These are phyloP conservation scores for Aspergillus sclerotiicarbonarius DNA, from an alignment of 495 filamentous ascomycete species.

Conservation along the genomic window DNA sequence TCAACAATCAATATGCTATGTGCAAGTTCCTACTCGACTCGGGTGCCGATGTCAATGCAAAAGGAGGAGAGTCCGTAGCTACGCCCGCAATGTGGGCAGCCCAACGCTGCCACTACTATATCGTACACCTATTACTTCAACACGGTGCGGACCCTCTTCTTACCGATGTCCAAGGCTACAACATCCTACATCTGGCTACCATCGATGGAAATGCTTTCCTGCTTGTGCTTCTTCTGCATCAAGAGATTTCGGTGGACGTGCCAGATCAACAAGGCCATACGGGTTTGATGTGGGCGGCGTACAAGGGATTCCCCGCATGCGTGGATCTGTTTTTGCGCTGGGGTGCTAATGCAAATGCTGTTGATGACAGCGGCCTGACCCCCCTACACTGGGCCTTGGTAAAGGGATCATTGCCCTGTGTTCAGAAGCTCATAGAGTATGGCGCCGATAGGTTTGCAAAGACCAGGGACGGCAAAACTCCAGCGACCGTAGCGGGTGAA, in stretches of 20 bases:
- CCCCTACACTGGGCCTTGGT: conserved; percentile 96
- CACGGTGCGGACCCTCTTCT: conserved; percentile 87
- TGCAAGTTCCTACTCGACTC: conserved; percentile 90
- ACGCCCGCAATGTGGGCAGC: conserved; percentile 97
- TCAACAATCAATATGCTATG: conserved; percentile 95
- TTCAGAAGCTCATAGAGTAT: conserved; percentile 90
- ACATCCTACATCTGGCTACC: conserved; percentile 92
- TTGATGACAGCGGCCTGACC: conserved; percentile 87
- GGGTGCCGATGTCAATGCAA: conserved; percentile 89
- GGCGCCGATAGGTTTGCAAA: conserved; percentile 87
- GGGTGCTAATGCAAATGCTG: conserved; percentile 89
- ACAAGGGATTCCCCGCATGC: conserved; percentile 88
- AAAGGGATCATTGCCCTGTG: conserved; percentile 79
- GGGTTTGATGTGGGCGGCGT: conserved; percentile 95
- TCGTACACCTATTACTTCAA: conserved; percentile 76
- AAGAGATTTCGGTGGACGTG: conserved; percentile 89
- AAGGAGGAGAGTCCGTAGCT: conserved; percentile 89
- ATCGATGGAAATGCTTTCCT: conserved; percentile 96
- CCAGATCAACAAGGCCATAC: conserved; percentile 88
- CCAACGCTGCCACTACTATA: conserved; percentile 87
- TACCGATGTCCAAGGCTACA: conserved; percentile 91
- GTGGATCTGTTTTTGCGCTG: conserved; percentile 93
- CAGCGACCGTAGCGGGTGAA: conserved; percentile 77
- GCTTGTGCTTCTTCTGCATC: conserved; percentile 82
- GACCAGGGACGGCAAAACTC: conserved; percentile 84